Evolutionary conservation across 371 early-diverging fungal species (phyloP).

Genomic region (Mortierella sp.): DNA sequence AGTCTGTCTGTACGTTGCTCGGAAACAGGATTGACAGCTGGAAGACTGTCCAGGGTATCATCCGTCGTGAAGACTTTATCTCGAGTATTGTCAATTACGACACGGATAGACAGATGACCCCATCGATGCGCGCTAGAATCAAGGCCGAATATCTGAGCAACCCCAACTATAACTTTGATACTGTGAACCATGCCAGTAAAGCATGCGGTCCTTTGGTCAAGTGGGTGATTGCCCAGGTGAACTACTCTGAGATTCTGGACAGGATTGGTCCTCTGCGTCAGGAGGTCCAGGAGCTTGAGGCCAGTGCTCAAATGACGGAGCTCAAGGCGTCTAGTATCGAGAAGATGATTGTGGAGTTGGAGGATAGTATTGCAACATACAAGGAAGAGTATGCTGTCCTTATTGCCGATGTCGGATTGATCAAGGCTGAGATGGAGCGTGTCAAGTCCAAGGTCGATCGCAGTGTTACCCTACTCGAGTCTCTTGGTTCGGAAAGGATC

Average conservation of each 20-base stretch:
- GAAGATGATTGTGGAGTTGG: slow-evolving; percentile 86
- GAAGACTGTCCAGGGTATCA: slow-evolving; percentile 90
- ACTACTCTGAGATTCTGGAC: slow-evolving; percentile 92
- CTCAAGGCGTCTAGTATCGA: slow-evolving; percentile 79
- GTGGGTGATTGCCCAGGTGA: slow-evolving; percentile 98
- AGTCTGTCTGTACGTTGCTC: slow-evolving; percentile 95
- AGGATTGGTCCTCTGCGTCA: slow-evolving; percentile 95
- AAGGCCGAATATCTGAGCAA: slow-evolving; percentile 80
- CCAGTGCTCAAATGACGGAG: slow-evolving; percentile 80
- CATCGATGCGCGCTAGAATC: slow-evolving; percentile 81
- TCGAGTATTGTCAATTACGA: slow-evolving; percentile 95
- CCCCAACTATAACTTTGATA: slow-evolving; percentile 92
- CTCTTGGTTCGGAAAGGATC: slow-evolving; percentile 91
- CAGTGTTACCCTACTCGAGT: slow-evolving; percentile 88
- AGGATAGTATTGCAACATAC: slow-evolving; percentile 87
- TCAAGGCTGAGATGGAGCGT: slow-evolving; percentile 95
- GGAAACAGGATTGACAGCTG: slow-evolving; percentile 89
- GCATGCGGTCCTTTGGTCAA: slow-evolving; percentile 98
- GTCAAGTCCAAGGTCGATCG: slow-evolving; percentile 96
- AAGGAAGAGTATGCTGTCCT: slow-evolving; percentile 97
- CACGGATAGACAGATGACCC: slow-evolving; percentile 84
- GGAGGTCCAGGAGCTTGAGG: slow-evolving; percentile 90
- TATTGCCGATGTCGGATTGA: slow-evolving; percentile 90
- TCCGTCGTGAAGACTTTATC: slow-evolving; percentile 98
- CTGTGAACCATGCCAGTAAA: slow-evolving; percentile 96